Base-by-base conservation (phyloP, 805 yeast species). In the Tetrapisispora phaffii region DNA sequence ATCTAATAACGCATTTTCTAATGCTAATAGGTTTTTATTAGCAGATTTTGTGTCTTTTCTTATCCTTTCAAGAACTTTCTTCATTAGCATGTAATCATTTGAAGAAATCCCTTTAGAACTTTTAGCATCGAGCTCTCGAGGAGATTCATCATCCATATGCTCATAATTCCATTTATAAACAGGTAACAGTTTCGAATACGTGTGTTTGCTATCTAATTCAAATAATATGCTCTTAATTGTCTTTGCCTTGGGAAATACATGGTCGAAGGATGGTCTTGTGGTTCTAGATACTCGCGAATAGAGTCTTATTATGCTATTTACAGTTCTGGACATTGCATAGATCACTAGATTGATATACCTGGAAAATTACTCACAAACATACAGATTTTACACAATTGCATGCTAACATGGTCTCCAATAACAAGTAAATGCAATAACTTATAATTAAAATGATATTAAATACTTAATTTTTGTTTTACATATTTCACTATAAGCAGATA, bases 1-100 rank as follows among this genome's bases (percentile, higher is more conserved):
- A 48, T 87, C 94, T n/a, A 88, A 73, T 19, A 89, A 61, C 50
- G 77, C 80, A 50, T 79, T 76, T 57, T 88, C 96, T 31, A 65
- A 24, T 13, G 67, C 75, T 5, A 82, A 66, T 19, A 82, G 64
- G 48, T 78, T 67, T 42, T 58, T 72, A 53, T 82, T 80, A 2
- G 75, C 69, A 0, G 81, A 69, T 47, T 80, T 80, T 1, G 89
- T 77, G 29, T 75, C 71, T 6, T 65, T 68, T 36, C 96, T 62
- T 42, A 83, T 69, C 43, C 75, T 77, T 39, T 77, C 79, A 23
- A 88, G 64, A 0, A 84, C 79, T 24, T 74, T 71, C 58, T 85
- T 85, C 67, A 85, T 77, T 3, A 73, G 58, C 76, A 85, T 75
- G 45, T 87, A 66, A 50, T 84, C 89, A 23, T 23, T 16, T 13